A percentile compares a stretch with the other conserved stretches of the same genome.
phyloP scores from a whole-genome alignment of 78 protist genomes.

The Diacronema lutheri region DNA sequence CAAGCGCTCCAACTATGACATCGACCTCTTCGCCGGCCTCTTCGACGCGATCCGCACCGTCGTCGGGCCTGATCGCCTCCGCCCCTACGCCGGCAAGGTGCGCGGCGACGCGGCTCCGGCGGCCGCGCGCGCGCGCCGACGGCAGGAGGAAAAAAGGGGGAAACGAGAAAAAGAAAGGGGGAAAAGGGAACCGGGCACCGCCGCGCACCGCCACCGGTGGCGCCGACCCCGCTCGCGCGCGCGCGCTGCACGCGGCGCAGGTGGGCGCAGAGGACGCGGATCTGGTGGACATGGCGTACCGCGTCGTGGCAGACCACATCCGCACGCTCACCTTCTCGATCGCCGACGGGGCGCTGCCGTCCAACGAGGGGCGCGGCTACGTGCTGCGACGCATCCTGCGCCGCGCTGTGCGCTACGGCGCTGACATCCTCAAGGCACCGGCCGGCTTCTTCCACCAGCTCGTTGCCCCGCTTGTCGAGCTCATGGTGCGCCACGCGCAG shows the following conservation, averaged over 20 bases:
- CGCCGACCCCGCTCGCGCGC: too few relatives aligned
- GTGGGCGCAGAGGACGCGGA: conserved; percentile 78
- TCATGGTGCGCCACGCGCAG: too few relatives aligned
- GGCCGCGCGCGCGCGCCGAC: too few relatives aligned
- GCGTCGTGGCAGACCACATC: conserved; percentile 98
- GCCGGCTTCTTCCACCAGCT: conserved; percentile 81
- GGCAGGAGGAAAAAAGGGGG: too few relatives aligned
- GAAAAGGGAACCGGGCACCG: too few relatives aligned
- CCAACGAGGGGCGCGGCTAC: conserved; percentile 65
- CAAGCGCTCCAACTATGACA: conserved; percentile 92
- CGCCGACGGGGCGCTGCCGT: conserved; percentile 93
- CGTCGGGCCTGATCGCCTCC: too few relatives aligned
- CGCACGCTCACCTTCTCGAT: conserved; percentile 92
- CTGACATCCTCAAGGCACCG: conserved; percentile 64
- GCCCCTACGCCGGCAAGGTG: conserved; percentile 18
- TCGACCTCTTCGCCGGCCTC: conserved; percentile 84
- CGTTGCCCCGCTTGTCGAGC: conserved; percentile 66
- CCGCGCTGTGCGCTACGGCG: conserved; percentile 90
- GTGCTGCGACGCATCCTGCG: conserved; percentile 94
- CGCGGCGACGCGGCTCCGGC: too few relatives aligned
- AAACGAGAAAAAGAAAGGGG: too few relatives aligned
- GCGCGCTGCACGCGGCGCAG: too few relatives aligned
- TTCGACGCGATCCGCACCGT: conserved; percentile 77
- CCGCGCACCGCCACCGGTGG: too few relatives aligned
- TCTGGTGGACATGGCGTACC: conserved; percentile 91